Conservation (phyloP, 2,329 filamentous ascomycete species). For the Apiospora aurea region DNA sequence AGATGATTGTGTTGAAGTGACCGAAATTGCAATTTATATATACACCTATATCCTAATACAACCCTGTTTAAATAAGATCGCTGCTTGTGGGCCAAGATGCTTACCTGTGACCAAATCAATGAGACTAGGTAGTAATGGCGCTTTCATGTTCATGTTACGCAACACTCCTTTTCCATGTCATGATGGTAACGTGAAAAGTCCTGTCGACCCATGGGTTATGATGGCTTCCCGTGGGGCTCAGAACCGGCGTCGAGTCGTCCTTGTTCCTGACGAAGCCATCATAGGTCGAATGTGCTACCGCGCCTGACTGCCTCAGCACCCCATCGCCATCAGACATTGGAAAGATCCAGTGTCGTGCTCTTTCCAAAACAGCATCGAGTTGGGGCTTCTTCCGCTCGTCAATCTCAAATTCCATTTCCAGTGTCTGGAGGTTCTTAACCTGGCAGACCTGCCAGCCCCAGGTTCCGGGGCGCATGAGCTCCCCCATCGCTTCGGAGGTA, state of each 20-base stretch:
- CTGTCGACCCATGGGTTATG: background rate
- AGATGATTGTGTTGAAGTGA: background rate
- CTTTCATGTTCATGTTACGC: background rate
- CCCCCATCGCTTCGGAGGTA: conserved; percentile 6
- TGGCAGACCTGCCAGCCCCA: conserved; percentile 27
- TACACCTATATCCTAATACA: background rate
- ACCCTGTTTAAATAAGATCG: background rate
- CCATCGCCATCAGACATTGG: conserved; percentile 18
- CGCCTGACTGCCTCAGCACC: conserved; percentile 17
- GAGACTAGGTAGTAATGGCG: background rate
- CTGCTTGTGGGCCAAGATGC: background rate
- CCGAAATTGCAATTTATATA: background rate
- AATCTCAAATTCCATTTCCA: conserved; percentile 28
- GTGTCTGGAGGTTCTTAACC: conserved; percentile 22
- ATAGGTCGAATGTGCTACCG: conserved; percentile 20
- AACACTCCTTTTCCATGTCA: conserved; percentile 9
- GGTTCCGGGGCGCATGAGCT: conserved; percentile 23
- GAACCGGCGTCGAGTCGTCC: conserved; percentile 23
- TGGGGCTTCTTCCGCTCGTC: conserved; percentile 24
- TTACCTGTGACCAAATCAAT: background rate
- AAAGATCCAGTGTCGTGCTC: conserved; percentile 27
- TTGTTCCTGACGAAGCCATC: conserved; percentile 24
- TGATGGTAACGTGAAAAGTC: background rate
- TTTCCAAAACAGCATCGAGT: conserved; percentile 24
- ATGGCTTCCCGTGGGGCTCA: conserved; percentile 2